Evolutionary conservation across 2,329 filamentous ascomycete genomes (phyloP).

Genomic region (Colletotrichum somersetense): DNA sequence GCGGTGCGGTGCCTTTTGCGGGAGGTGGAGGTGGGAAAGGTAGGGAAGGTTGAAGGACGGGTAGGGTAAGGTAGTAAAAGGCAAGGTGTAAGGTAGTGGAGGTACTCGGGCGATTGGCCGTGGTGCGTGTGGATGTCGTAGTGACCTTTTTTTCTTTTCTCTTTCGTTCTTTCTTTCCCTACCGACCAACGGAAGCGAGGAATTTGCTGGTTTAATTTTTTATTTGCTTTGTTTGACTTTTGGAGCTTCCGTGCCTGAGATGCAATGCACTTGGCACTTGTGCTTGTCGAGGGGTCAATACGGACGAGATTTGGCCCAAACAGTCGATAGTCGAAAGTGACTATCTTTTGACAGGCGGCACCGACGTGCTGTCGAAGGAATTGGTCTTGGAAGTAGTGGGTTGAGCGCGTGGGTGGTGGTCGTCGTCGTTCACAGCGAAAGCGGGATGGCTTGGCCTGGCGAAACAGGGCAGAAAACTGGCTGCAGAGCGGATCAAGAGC

Average conservation of each 20-base stretch:
- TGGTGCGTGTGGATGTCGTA: constrained; percentile 3
- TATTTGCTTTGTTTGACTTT: constrained; percentile 54
- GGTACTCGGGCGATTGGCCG: constrained; percentile 22
- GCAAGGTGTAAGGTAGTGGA: constrained; percentile 21
- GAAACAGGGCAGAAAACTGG: constrained; percentile 27
- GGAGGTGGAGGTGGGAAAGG: constrained; percentile 34
- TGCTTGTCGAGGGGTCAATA: constrained; percentile 32
- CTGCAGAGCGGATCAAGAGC: constrained; percentile 32
- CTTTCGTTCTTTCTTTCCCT: constrained; percentile 10
- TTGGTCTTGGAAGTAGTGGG: constrained; percentile 18
- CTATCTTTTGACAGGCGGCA: constrained; percentile 38
- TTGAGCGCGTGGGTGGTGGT: constrained; percentile 16
- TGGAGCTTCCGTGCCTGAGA: constrained; percentile 48
- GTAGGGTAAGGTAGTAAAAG: not conserved
- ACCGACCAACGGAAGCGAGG: constrained; percentile 59
- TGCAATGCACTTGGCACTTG: constrained; percentile 49
- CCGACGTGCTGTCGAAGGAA: constrained; percentile 16
- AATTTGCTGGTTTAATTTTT: constrained; percentile 54
- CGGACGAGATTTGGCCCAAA: constrained; percentile 25
- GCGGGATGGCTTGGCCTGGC: constrained; percentile 27
- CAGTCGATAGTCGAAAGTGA: constrained; percentile 29
- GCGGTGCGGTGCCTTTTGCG: constrained; percentile 21
- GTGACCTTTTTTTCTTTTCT: constrained; percentile 2
- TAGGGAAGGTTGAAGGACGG: constrained; percentile 21
- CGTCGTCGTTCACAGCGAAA: constrained; percentile 12